Conservation (phyloP, 1,284 basidiomycete species). For the Tilletiopsis washingtonensis region DNA sequence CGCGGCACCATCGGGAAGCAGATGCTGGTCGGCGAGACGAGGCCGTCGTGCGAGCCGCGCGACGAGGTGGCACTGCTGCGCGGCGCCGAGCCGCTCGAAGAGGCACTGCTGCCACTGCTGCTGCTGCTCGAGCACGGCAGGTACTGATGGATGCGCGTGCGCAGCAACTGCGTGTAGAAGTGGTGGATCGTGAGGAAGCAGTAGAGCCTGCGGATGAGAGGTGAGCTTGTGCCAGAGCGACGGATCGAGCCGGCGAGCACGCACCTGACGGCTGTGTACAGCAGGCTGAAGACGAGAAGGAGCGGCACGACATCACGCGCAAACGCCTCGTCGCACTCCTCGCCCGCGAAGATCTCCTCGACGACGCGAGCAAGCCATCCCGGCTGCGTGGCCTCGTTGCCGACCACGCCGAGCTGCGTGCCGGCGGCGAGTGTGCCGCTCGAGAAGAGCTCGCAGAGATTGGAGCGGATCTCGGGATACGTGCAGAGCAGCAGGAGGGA, state of each 20-base stretch:
- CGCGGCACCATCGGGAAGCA: no score
- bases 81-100: no score
- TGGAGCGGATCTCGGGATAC: constrained; percentile 21
- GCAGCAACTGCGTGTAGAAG: constrained; percentile 11
- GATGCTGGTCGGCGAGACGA: no score
- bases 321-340: constrained; percentile 31
- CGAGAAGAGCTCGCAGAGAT: constrained; percentile 17
- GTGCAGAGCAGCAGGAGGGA: constrained; percentile 24
- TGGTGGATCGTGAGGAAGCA: constrained; percentile 23
- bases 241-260: background rate
- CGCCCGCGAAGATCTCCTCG: constrained; percentile 20
- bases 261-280: constrained; percentile 17
- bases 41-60: no score
- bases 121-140: background rate
- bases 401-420: background rate
- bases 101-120: background rate
- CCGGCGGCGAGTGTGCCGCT: background rate
- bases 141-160: constrained; percentile 14
- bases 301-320: constrained; percentile 18
- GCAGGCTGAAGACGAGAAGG: constrained; percentile 15
- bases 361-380: no score
- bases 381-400: constrained; percentile 15
- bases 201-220: constrained; percentile 8
- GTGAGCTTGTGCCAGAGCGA: background rate
- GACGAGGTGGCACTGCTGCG: no score